Base-by-base conservation (phyloP, 371 early-diverging fungal species). In the Mortierella sp. region DNA sequence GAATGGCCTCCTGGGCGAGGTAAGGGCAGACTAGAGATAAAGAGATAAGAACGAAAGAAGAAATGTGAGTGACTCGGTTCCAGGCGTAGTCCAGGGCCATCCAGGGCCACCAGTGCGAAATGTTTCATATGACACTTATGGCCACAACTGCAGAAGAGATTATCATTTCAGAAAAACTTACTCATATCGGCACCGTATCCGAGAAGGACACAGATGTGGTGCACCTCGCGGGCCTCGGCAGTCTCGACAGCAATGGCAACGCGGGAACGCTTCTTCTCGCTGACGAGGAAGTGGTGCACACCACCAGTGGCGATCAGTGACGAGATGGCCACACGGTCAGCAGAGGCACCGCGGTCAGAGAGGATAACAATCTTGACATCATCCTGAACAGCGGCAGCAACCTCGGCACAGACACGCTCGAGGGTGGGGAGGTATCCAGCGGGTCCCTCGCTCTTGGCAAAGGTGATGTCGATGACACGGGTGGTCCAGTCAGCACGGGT, bases 101-200 rank as follows among this genome's bases (percentile, higher is more conserved):
- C 19, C n/a, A 57, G 57, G 67, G 40, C 61, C 14, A 57, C 14
- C 28, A 55, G n/a, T n/a, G n/a, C 3, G 26, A n/a, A 57, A 13
- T 64, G 37, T 64, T 64, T 64, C 64, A 64, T 34, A 31, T 64
- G 64, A 19, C 64, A 64, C 37, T 64, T 64, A 37, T 64, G 14
- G 59, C n/a, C 55, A 53, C 53, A 54, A 54, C 13, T 3, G 26
- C 57, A 26, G 26, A 28, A 57, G 13, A 57, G 10, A 40, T 71
- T 24, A 26, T 44, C 76, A 50, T 46, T 57, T 31, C 19, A 54
- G 34, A 37, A 26, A 50, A 53, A 81, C 82, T 81, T 86, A 86
- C 86, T 92, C 48, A 97, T 98, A 89, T 99, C 99, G 48, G 96
- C 98, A 89, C 99, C 99, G 82, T 98, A 98, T 70, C 98, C 98